Conservation (phyloP, 148 eudicot species). For the Rhododendron griersonianum region DNA sequence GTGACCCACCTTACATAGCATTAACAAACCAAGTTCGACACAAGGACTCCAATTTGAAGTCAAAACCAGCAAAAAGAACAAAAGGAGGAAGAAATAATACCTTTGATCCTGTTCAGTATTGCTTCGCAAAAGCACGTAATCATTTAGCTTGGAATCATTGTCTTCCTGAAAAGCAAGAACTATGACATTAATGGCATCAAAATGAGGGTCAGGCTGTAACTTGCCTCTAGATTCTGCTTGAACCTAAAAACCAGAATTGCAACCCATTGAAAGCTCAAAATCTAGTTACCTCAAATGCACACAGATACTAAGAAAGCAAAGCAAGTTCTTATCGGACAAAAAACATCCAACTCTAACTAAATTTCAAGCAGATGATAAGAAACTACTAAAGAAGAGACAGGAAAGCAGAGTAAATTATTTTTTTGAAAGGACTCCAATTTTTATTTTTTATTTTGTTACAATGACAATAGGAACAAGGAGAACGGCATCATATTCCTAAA, state of each 20-base stretch:
- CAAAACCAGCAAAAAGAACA: not conserved
- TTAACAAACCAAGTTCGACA: not conserved
- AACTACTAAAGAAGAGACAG: not conserved
- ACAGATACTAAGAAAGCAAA: not conserved
- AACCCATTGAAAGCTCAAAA: slow-evolving; percentile 1
- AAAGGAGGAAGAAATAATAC: slow-evolving; percentile 25
- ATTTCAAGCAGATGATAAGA: too few relatives aligned
- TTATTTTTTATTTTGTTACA: too few relatives aligned
- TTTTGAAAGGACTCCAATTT: too few relatives aligned
- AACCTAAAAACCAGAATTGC: slow-evolving; percentile 40
- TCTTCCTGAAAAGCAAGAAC: slow-evolving; percentile 73
- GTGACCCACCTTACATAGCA: not conserved
- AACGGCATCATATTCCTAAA: too few relatives aligned
- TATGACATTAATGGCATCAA: slow-evolving; percentile 74
- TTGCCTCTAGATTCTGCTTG: slow-evolving; percentile 88
- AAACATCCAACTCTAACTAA: too few relatives aligned
- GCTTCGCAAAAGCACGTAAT: slow-evolving; percentile 57
- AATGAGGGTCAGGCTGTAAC: slow-evolving; percentile 77
- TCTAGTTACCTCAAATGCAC: not conserved
- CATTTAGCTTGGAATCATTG: slow-evolving; percentile 30
- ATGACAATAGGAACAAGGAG: too few relatives aligned
- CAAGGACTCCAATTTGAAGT: not conserved
- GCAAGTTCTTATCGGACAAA: not conserved
- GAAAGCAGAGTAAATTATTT: not conserved
- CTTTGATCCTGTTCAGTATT: slow-evolving; percentile 25